Conservation (phyloP, 202 grass and related monocot genomes). For the Musa balbisiana region DNA sequence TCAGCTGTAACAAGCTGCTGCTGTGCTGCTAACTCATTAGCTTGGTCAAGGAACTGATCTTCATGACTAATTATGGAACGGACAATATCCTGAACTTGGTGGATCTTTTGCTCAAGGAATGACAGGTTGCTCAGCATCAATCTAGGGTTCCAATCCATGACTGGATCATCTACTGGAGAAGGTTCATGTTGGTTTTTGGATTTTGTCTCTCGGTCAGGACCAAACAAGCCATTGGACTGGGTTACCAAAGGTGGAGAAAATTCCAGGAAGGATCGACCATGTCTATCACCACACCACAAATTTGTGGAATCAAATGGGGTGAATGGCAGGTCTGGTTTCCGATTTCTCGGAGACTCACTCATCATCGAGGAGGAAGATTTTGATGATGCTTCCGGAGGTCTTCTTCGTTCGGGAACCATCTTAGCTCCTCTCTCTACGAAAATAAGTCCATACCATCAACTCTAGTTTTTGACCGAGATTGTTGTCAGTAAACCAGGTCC, state of each 20-base stretch:
- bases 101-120: slow-evolving; percentile 60
- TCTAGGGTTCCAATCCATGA: slow-evolving; percentile 1
- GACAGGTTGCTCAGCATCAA: slow-evolving; percentile 43
- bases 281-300: slow-evolving; percentile 36
- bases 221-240: slow-evolving; percentile 24
- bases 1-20: slow-evolving; percentile 59
- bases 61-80: slow-evolving; percentile 19
- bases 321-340: slow-evolving; percentile 28
- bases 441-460: too few relatives aligned
- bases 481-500: too few relatives aligned
- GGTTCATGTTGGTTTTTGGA: not conserved
- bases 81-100: slow-evolving; percentile 43
- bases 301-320: slow-evolving; percentile 31
- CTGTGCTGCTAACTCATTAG: slow-evolving; percentile 11
- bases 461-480: too few relatives aligned
- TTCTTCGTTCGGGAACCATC: slow-evolving; percentile 37
- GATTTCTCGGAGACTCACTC: slow-evolving; percentile 26
- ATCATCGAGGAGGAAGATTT: slow-evolving; percentile 43
- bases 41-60: slow-evolving; percentile 1
- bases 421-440: not conserved
- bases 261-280: slow-evolving; percentile 35
- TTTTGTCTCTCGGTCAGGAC: not conserved
- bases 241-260: slow-evolving; percentile 32
- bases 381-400: slow-evolving; percentile 37
- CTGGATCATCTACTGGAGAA: not conserved